Evolutionary conservation across 495 filamentous ascomycete genomes (phyloP).

Genomic region (Gamarada debralockiae): DNA sequence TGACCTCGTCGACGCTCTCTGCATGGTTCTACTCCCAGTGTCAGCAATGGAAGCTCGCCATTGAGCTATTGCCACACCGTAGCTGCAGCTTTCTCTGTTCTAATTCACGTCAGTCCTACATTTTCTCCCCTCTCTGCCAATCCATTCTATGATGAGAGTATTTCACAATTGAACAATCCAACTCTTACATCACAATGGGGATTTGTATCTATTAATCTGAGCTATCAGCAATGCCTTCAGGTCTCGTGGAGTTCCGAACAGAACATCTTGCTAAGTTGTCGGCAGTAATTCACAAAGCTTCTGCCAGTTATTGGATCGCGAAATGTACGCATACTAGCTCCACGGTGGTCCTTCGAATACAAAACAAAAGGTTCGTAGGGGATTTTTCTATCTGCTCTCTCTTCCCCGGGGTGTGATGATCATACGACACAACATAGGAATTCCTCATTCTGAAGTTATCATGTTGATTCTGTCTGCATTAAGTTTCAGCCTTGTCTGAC

Average conservation of each 20-base stretch:
- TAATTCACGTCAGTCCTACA: too few species aligned
- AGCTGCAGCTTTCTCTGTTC: not conserved
- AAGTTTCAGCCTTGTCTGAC: slow-evolving; percentile 99
- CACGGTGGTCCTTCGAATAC: not conserved
- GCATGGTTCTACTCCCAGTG: too few species aligned
- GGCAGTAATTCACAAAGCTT: not conserved
- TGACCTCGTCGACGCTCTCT: not conserved
- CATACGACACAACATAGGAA: slow-evolving; percentile 81
- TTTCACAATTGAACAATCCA: slow-evolving; percentile 70
- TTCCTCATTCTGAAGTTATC: slow-evolving; percentile 92
- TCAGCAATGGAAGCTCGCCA: too few species aligned
- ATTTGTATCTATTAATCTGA: slow-evolving; percentile 29
- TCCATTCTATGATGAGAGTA: slow-evolving; percentile 49
- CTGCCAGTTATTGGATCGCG: not conserved
- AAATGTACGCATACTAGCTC: not conserved
- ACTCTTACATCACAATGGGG: slow-evolving; percentile 71
- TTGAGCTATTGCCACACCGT: not conserved
- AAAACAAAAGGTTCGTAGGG: slow-evolving; percentile 53
- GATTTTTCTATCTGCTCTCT: slow-evolving; percentile 23
- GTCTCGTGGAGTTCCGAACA: not conserved
- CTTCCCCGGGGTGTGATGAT: slow-evolving; percentile 69
- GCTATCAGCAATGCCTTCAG: not conserved
- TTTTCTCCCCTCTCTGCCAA: not conserved
- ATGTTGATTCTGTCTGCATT: slow-evolving; percentile 77
- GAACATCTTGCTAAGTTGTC: not conserved